phyloP scores from a whole-genome alignment of 2,329 filamentous ascomycete species.

The Beauveria bassiana region DNA sequence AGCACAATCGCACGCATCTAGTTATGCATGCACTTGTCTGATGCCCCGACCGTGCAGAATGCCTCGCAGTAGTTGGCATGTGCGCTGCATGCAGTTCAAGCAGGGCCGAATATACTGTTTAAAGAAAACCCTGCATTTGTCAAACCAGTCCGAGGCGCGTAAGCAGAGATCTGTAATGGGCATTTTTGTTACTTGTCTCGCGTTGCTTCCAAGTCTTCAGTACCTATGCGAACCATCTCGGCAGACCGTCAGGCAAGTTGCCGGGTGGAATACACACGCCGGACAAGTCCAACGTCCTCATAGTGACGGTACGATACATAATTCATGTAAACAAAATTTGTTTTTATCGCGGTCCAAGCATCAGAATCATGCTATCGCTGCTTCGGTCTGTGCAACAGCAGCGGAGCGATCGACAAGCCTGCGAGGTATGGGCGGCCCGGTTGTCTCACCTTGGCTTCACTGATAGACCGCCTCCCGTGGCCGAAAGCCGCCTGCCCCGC shows the following conservation, averaged over 20 bases:
- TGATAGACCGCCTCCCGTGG: not conserved
- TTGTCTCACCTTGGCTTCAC: not conserved
- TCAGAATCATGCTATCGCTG: not conserved
- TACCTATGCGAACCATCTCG: too few relatives aligned
- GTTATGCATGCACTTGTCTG: not conserved
- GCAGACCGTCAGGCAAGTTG: too few relatives aligned
- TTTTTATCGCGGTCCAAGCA: not conserved
- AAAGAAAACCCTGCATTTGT: not conserved
- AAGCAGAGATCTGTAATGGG: not conserved
- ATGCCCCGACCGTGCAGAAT: not conserved
- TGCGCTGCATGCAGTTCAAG: not conserved
- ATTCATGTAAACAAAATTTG: too few relatives aligned
- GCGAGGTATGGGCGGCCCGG: not conserved
- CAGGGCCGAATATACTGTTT: not conserved
- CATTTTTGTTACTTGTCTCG: too few relatives aligned
- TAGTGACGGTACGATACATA: too few relatives aligned
- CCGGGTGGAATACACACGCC: too few relatives aligned
- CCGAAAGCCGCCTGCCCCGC: constrained; percentile 3
- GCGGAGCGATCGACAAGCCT: not conserved
- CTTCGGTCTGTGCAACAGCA: not conserved
- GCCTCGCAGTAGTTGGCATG: not conserved
- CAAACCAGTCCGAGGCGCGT: not conserved
- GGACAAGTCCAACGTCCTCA: too few relatives aligned
- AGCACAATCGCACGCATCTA: not conserved
- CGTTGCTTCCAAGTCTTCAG: too few relatives aligned